Evolutionary conservation across 208 protist species (phyloP), one percentile per base, ranked within the genome.

Genomic region (Leptomonas seymouri): DNA sequence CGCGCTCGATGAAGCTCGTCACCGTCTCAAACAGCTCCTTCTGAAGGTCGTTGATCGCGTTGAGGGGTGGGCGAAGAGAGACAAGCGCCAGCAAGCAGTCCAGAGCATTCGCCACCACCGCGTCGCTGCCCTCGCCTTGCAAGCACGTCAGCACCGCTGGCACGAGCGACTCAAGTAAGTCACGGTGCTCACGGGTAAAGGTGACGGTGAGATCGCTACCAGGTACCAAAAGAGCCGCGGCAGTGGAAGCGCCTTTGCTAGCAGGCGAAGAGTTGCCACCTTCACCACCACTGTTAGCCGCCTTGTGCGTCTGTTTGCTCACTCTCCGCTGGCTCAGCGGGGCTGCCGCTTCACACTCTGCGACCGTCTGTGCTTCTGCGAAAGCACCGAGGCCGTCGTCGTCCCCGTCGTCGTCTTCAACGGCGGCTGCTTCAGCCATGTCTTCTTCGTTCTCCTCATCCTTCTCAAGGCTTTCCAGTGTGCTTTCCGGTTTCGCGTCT

Each of bases 81-180:
- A 96, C 75, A 49, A 97, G 86, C 6, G 88, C 89, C 27, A 95
- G 76, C 41, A 96, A 73, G 50, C 84, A 88, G 74, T 96, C 89
- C 16, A 97, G 85, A 30, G 93, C 89, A 68, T 90, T 82, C 16
- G 81, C 87, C 21, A 96, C 87, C 31, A 97, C 93, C 16, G 81
- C 81, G 72, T 97, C 93, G 82, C 87, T 93, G 45, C 89, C 91
- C 50, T 97, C 93, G 61, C 93, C 93, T 49, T 96, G 74, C n/a
- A 97, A 78, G 30, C 90, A 93, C 34, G 66, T 68, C 14, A 97
- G 67, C 30, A 96, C 84, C 1, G 84, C 84, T 28, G 82, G 81
- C 25, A 97, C 76, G 14, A 97, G 82, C 9, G 71, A 76, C 68
- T 95, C 88, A 34, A 96, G 76, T 25, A 96, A 63, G 14, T 16